Conservation (phyloP, 768 basidiomycete genomes). For the Macrocybe gigantea region DNA sequence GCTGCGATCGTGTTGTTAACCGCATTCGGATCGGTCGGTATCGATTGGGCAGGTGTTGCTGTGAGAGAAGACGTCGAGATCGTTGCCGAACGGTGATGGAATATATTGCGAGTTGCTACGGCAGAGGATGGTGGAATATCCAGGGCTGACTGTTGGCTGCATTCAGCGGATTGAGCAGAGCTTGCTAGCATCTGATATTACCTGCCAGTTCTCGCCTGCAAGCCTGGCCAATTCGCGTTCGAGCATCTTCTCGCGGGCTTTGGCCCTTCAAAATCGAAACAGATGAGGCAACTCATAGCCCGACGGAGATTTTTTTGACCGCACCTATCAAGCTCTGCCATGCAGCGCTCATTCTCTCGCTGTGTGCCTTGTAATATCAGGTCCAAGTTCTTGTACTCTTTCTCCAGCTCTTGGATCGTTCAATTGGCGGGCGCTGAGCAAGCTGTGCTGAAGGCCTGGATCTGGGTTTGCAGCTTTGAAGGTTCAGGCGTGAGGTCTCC, state of each 20-base stretch:
- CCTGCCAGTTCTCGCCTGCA: conserved; percentile 83
- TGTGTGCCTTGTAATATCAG: conserved; percentile 76
- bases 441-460: conserved; percentile 66
- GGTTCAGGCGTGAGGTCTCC: not conserved
- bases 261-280: conserved; percentile 34
- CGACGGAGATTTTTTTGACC: conserved; percentile 5
- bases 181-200: conserved; percentile 16
- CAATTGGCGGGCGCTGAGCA: conserved; percentile 60
- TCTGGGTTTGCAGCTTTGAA: conserved; percentile 52
- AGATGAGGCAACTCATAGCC: not conserved
- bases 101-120: conserved; percentile 14
- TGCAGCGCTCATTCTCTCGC: conserved; percentile 79
- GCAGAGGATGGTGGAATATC: conserved; percentile 23
- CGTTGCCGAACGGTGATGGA: conserved; percentile 30
- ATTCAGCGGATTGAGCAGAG: not conserved
- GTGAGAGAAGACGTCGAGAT: conserved; percentile 16
- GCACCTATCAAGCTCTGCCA: conserved; percentile 74
- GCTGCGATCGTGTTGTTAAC: not conserved
- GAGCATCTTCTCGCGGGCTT: conserved; percentile 68
- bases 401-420: conserved; percentile 62
- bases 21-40: conserved; percentile 3
- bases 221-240: conserved; percentile 67
- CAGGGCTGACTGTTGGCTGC: conserved; percentile 18
- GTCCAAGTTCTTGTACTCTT: conserved; percentile 72
- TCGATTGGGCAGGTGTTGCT: conserved; percentile 11